Evolutionary conservation across 352 stramenopile species (phyloP), one percentile per base, ranked within the genome.

Genomic region (Phytophthora tentaculata): DNA sequence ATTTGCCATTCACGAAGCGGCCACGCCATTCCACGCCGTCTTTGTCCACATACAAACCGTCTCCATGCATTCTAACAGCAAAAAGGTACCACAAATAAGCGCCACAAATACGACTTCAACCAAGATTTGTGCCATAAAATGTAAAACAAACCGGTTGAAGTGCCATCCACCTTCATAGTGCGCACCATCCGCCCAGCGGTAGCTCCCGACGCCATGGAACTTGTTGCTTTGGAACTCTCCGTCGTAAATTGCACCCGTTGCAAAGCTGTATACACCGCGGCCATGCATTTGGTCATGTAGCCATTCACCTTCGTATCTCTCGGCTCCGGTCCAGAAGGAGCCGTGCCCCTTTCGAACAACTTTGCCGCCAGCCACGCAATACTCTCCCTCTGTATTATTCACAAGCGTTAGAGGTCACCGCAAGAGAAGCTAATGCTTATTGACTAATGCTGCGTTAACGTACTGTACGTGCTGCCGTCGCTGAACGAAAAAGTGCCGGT

Each of bases 1-100:
- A 93, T 67, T 93, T 94, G 61, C 88, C 88, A 65, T 93, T 94
- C 52, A 92, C 72, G 62, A 94, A 95, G 48, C 63, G 61, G 16
- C 86, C 88, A 4, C 61, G 56, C 86, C 86, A 96, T 37, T 73
- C 65, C 17, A 96, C 88, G 24, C 83, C 84, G 53, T 94, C 85
- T 28, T 87, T 85, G 74, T 94, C 82, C 55, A 81, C 74, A 69
- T 92, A 96, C 41, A 65, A 56, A 7, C 83, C 88, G 5, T 84
- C 65, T 14, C 86, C 83, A 56, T 96, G 86, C 86, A 96, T 95
- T 60, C 84, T 87, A 69, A 65, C 57, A 61, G 37, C 64, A 74
- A 67, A 63, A 76, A 43, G 45, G 32, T 5, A 22, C 35, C 54
- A 63, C 37, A 57, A 62, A 19, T 10, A 44, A 52, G n/a, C 24